These are phyloP conservation scores for Boletus edulis DNA, from an alignment of 768 basidiomycete genomes.

Conservation along the genomic window DNA sequence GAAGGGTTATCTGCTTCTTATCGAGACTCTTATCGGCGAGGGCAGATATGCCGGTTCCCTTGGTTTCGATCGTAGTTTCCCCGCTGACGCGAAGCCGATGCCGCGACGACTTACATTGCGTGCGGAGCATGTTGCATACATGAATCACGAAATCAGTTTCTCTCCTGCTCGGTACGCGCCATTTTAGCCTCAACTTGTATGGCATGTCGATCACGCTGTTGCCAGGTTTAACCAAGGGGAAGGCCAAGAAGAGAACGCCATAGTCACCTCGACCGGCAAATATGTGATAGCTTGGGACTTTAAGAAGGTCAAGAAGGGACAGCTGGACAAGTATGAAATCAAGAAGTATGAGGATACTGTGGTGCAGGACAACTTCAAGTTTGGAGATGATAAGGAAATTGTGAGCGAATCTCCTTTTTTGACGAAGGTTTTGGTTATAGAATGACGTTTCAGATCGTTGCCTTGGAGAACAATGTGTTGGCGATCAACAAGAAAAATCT, in stretches of 20 bases:
- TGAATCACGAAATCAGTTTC: slow-evolving; percentile 84
- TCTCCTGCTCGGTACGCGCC: slow-evolving; percentile 81
- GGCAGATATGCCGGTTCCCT: slow-evolving; percentile 79
- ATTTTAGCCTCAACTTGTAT: background rate
- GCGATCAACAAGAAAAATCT: slow-evolving; percentile 93
- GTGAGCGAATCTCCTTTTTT: slow-evolving; percentile 42
- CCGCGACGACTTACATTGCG: slow-evolving; percentile 85
- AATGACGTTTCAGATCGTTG: slow-evolving; percentile 71
- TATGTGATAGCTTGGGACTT: slow-evolving; percentile 98
- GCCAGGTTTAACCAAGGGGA: slow-evolving; percentile 89
- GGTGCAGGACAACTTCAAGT: slow-evolving; percentile 97
- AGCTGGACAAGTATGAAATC: slow-evolving; percentile 90
- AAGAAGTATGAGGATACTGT: slow-evolving; percentile 94
- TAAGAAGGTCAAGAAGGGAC: slow-evolving; percentile 89
- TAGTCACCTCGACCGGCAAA: slow-evolving; percentile 90
- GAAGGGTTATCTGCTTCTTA: slow-evolving; percentile 88
- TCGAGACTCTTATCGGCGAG: slow-evolving; percentile 93
- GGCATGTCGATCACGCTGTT: slow-evolving; percentile 3
- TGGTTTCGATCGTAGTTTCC: slow-evolving; percentile 95
- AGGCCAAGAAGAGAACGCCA: slow-evolving; percentile 88
- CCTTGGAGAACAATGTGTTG: slow-evolving; percentile 89
- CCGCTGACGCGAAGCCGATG: slow-evolving; percentile 88
- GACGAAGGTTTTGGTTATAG: slow-evolving; percentile 1
- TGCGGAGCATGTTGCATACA: slow-evolving; percentile 91
- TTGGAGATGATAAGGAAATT: slow-evolving; percentile 96